These are phyloP conservation scores for Ceratocystiopsis minuta DNA, from an alignment of 2,329 filamentous ascomycete species.

Conservation along the genomic window DNA sequence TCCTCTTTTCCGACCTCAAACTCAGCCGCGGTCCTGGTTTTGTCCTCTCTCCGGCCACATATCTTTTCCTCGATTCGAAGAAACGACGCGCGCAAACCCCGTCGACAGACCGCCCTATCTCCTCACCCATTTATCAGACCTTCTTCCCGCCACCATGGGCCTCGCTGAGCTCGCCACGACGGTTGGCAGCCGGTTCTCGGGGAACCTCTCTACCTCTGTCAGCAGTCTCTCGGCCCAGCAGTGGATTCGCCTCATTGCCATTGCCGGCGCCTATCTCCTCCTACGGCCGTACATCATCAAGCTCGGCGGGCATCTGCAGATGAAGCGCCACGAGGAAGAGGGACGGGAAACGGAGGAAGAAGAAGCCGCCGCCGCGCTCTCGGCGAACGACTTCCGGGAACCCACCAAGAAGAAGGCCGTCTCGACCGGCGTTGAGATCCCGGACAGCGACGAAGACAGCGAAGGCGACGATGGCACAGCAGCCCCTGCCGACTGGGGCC, in stretches of 20 bases:
- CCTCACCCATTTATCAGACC: neutral
- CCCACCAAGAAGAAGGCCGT: constrained; percentile 22
- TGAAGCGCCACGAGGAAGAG: constrained; percentile 44
- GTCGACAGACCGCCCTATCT: no score
- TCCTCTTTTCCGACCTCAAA: no score
- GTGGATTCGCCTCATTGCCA: constrained; percentile 51
- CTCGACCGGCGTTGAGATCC: constrained; percentile 21
- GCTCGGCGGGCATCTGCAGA: constrained; percentile 42
- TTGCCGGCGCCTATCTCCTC: constrained; percentile 57
- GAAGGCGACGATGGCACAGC: constrained; percentile 16
- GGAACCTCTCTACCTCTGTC: constrained; percentile 32
- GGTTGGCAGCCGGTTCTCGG: constrained; percentile 19
- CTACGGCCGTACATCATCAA: constrained; percentile 59
- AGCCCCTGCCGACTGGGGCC: constrained; percentile 40
- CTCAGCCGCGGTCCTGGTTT: no score
- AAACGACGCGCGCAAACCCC: no score
- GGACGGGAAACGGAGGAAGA: constrained; percentile 30
- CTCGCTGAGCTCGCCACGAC: constrained; percentile 12
- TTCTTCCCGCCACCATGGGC: constrained; percentile 11
- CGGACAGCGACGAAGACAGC: constrained; percentile 21
- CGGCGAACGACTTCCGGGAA: constrained; percentile 42
- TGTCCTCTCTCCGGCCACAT: no score
- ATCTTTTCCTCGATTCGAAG: no score
- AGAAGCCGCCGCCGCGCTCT: constrained; percentile 24
- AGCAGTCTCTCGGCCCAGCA: constrained; percentile 31